Evolutionary conservation across 345 rosid species (phyloP).

Genomic region (Citrus sp.): DNA sequence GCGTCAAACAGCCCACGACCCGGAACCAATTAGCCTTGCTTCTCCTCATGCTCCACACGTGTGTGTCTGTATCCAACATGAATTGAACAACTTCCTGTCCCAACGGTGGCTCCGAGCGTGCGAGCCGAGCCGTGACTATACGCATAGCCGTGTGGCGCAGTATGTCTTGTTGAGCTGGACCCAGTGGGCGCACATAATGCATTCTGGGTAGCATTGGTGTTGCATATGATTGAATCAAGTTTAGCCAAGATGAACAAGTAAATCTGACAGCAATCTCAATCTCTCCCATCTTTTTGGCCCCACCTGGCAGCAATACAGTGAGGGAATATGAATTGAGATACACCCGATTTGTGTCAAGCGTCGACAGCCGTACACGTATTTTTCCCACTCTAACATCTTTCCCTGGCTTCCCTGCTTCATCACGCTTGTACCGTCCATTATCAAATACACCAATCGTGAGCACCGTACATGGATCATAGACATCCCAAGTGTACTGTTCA

Average conservation of each 20-base stretch:
- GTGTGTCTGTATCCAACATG: conserved; percentile 77
- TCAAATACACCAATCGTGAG: conserved; percentile 80
- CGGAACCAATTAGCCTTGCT: conserved; percentile 95
- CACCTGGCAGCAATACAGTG: conserved; percentile 60
- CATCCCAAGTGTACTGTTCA: conserved; percentile 93
- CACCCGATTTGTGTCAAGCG: conserved; percentile 71
- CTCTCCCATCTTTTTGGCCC: conserved; percentile 89
- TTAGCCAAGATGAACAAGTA: conserved; percentile 76
- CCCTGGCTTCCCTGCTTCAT: conserved; percentile 55
- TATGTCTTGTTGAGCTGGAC: conserved; percentile 78
- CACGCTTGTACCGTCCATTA: conserved; percentile 64
- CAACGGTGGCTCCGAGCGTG: conserved; percentile 72
- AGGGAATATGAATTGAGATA: conserved; percentile 57
- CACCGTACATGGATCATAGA: conserved; percentile 81
- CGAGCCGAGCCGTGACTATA: conserved; percentile 60
- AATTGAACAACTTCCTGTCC: conserved; percentile 87
- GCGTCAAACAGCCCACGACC: conserved; percentile 63
- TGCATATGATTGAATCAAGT: conserved; percentile 64
- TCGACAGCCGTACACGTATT: conserved; percentile 65
- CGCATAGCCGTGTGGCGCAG: conserved; percentile 87
- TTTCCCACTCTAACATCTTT: conserved; percentile 66
- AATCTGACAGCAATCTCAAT: conserved; percentile 77
- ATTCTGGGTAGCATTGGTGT: conserved; percentile 77
- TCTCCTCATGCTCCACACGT: conserved; percentile 90
- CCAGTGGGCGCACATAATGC: conserved; percentile 74